These are phyloP conservation scores for Melanomma pulvis-pyrius DNA, from an alignment of 495 filamentous ascomycete genomes.

Conservation along the genomic window DNA sequence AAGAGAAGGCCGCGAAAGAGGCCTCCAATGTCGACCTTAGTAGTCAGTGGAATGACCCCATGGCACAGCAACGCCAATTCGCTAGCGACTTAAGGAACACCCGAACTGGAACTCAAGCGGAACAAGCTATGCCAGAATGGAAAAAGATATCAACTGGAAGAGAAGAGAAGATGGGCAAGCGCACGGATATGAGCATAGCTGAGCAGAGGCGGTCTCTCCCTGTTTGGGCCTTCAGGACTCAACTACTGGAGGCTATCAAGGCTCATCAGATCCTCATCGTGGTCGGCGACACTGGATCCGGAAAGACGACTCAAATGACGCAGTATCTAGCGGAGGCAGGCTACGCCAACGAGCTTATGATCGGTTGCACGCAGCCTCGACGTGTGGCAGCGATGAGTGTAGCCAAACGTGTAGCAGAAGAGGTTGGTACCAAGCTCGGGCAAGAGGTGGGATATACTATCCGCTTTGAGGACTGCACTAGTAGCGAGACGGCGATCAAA, in stretches of 20 bases:
- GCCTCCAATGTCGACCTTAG: constrained; percentile 80
- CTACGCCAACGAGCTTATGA: constrained; percentile 84
- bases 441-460: constrained; percentile 97
- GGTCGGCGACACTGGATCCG: constrained; percentile 94
- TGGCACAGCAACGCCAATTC: constrained; percentile 87
- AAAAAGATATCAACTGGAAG: constrained; percentile 81
- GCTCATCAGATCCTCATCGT: constrained; percentile 94
- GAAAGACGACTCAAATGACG: constrained; percentile 94
- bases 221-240: constrained; percentile 85
- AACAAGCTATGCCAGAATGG: constrained; percentile 85
- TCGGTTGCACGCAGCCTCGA: constrained; percentile 96
- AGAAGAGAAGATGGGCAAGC: constrained; percentile 79
- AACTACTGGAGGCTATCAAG: constrained; percentile 82
- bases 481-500: constrained; percentile 89
- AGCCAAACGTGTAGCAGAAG: constrained; percentile 93
- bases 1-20: constrained; percentile 78
- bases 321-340: constrained; percentile 94
- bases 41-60: constrained; percentile 95
- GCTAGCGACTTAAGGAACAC: constrained; percentile 75
- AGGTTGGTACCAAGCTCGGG: constrained; percentile 89
- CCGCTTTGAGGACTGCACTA: constrained; percentile 94
- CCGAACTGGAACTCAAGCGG: constrained; percentile 54
- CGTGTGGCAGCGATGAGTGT: constrained; percentile 98
- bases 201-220: constrained; percentile 90
- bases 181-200: constrained; percentile 91